Evolutionary conservation across 345 rosid genomes (phyloP), one percentile per base, ranked within the genome.

Genomic region (Cochlearia excelsa): DNA sequence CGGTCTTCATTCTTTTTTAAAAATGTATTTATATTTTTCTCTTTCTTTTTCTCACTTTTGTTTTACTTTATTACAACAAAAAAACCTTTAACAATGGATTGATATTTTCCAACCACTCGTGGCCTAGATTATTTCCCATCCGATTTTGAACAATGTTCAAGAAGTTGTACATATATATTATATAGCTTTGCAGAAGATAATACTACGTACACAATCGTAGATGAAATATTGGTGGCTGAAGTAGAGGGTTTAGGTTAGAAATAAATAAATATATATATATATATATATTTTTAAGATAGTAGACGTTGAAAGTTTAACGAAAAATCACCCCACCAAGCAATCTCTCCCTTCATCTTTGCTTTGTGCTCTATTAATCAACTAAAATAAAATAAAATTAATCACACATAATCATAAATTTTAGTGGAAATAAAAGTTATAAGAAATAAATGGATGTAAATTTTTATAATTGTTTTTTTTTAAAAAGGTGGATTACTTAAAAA

Each of bases 291-390:
- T 39, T 37, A 61, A 46, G 57, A 16, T 16, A 54, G 58, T 51
- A 71, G 91, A 82, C 61, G 82, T 81, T 82, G 91, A 84, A 84
- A 81, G 82, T 71, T 74, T 75, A 86, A 82, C 84, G 74, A 79
- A 86, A 73, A 63, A 60, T 76, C 78, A 69, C 79, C 84, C 51
- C 73, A 75, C 85, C 85, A 80, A 81, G 84, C 87, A 80, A 84
- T 86, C 84, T 65, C 65, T 48, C 35, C 33, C 35, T 3, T 30
- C 47, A 3, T 33, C 23, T 33, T 33, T 33, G 5, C 3, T 51
- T 35, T 51, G 41, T 67, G 28, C 57, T 34, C 37, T 52, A 45
- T 45, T n/a, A 27, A 57, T 39, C 16, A 35, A 26, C 10, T 5
- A 33, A 40, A 38, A 62, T 8, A 10, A 7, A 53, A 33, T 33